A percentile compares a stretch with the other conserved stretches of the same genome.
phyloP scores from a whole-genome alignment of 2,329 filamentous ascomycete genomes.

The Mollisiaceae sp. region DNA sequence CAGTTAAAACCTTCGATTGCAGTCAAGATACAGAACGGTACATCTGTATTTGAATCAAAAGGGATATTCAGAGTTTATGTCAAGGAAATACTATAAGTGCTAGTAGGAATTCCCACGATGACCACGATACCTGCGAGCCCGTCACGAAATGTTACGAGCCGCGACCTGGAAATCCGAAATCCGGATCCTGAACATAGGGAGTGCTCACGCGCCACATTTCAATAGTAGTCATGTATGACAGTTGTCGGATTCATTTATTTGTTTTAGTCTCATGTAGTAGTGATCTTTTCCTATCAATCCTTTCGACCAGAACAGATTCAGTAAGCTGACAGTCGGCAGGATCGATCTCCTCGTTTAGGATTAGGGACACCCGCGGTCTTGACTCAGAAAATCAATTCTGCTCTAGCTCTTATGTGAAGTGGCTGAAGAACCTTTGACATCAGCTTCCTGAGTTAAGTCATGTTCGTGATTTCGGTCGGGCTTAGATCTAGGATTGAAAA shows the following conservation, averaged over 20 bases:
- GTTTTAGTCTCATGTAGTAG: neutral
- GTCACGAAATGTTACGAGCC: no score
- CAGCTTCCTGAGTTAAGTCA: neutral
- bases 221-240: neutral
- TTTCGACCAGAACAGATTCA: neutral
- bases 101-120: neutral
- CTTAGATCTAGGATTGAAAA: neutral
- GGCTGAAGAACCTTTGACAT: neutral
- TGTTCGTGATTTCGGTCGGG: neutral
- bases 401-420: neutral
- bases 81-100: no score
- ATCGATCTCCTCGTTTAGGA: neutral
- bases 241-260: neutral
- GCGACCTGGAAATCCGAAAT: neutral
- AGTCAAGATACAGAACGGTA: no score
- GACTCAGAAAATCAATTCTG: neutral
- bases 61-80: no score
- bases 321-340: constrained; percentile 2
- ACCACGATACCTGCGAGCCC: neutral
- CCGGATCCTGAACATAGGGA: neutral
- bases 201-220: neutral
- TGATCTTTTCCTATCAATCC: neutral
- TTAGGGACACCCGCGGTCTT: neutral
- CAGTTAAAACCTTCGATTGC: no score
- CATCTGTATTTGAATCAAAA: no score